These are phyloP conservation scores for Dendrobium officinale DNA, from an alignment of 106 monocot species.

Conservation along the genomic window DNA sequence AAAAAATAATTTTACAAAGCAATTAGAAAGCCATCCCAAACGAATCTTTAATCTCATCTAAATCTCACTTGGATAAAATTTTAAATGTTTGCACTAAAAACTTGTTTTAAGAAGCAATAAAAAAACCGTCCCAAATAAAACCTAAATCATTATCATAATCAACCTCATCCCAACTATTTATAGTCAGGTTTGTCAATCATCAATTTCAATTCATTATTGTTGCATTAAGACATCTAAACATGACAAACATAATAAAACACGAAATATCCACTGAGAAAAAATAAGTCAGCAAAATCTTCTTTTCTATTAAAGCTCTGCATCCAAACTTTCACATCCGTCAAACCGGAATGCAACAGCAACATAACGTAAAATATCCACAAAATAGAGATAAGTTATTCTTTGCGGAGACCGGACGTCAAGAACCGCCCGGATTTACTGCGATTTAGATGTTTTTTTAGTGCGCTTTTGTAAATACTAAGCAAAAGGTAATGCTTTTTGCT, in stretches of 20 bases:
- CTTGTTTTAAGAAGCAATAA: too few species aligned
- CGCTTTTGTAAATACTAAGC: too few species aligned
- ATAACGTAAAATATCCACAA: background rate
- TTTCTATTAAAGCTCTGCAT: background rate
- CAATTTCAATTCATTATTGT: background rate
- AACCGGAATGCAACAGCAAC: background rate
- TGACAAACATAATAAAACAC: background rate
- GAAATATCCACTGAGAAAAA: background rate
- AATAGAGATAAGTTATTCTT: background rate
- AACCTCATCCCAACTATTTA: background rate
- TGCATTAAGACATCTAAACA: background rate
- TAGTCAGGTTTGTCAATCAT: background rate
- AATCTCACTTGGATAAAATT: too few species aligned
- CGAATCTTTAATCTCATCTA: too few species aligned
- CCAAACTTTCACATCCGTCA: background rate
- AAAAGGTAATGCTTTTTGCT: too few species aligned
- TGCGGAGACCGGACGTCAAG: too few species aligned
- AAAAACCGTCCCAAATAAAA: background rate
- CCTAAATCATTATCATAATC: background rate
- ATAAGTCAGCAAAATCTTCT: background rate
- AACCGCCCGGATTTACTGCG: too few species aligned
- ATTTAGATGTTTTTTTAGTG: too few species aligned
- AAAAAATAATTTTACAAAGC: too few species aligned
- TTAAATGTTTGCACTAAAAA: too few species aligned
- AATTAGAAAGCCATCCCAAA: too few species aligned